A percentile compares a stretch with the other conserved stretches of the same genome.
These are phyloP conservation scores for Aspergillus neoniger DNA, from an alignment of 2,329 filamentous ascomycete genomes.

Conservation along the genomic window DNA sequence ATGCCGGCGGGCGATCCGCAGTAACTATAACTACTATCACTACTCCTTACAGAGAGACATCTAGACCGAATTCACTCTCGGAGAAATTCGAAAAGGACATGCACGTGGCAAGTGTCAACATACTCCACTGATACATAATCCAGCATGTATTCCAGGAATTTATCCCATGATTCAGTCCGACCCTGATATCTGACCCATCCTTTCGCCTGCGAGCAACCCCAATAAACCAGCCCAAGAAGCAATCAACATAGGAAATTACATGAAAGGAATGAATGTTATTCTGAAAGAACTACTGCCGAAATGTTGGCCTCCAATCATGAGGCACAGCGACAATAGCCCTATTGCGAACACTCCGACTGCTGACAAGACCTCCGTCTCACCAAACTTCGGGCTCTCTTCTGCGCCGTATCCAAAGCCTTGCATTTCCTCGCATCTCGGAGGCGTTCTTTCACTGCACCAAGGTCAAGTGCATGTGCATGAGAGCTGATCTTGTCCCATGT, in stretches of 20 bases:
- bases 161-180: slow-evolving; percentile 8
- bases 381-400: slow-evolving; percentile 36
- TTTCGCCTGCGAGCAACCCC: slow-evolving; percentile 14
- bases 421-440: slow-evolving; percentile 32
- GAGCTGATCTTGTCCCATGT: slow-evolving; percentile 32
- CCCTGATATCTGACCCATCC: slow-evolving; percentile 5
- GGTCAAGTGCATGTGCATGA: slow-evolving; percentile 26
- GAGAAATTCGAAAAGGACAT: background rate
- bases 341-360: slow-evolving; percentile 10
- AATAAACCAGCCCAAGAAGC: slow-evolving; percentile 13
- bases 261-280: background rate
- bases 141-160: slow-evolving; percentile 5
- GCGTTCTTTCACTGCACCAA: slow-evolving; percentile 29
- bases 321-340: slow-evolving; percentile 4
- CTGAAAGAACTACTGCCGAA: background rate
- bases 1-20: too few relatives aligned
- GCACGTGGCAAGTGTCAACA: background rate
- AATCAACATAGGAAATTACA: slow-evolving; percentile 8
- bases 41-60: too few relatives aligned
- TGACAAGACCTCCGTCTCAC: slow-evolving; percentile 26
- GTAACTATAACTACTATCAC: too few relatives aligned
- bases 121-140: slow-evolving; percentile 19
- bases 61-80: too few relatives aligned
- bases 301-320: background rate
- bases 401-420: slow-evolving; percentile 36